These are phyloP conservation scores for Didymella arachidicola DNA, from an alignment of 2,329 filamentous ascomycete species.

Conservation along the genomic window DNA sequence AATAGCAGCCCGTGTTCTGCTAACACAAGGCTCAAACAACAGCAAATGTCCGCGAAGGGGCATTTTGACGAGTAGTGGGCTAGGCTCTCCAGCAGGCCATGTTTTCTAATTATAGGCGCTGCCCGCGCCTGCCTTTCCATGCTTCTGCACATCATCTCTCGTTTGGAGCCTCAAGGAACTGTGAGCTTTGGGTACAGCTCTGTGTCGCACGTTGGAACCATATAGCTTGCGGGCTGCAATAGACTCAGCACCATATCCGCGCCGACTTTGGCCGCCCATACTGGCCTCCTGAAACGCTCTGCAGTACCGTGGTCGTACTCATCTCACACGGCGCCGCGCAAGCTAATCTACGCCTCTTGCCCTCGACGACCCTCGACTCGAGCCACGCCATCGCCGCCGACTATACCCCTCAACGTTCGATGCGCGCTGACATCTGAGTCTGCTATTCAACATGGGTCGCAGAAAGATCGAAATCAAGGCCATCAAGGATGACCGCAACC, in stretches of 20 bases:
- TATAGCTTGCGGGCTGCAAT: conserved; percentile 37
- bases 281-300: conserved; percentile 38
- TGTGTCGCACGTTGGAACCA: conserved; percentile 35
- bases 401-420: conserved; percentile 28
- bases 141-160: conserved; percentile 38
- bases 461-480: conserved; percentile 99
- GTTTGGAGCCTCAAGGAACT: conserved; percentile 38
- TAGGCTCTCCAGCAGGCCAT: conserved; percentile 32
- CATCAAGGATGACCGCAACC: conserved; percentile 98
- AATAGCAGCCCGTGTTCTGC: not conserved
- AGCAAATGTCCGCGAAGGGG: conserved; percentile 24
- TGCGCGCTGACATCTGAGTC: conserved; percentile 40
- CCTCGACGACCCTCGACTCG: conserved; percentile 32
- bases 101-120: conserved; percentile 40
- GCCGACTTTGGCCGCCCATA: conserved; percentile 35
- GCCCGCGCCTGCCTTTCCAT: conserved; percentile 34
- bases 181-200: conserved; percentile 22
- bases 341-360: conserved; percentile 37
- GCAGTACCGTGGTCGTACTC: conserved; percentile 30
- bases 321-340: conserved; percentile 30
- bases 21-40: conserved; percentile 2
- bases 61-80: conserved; percentile 33
- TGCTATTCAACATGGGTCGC: conserved; percentile 75
- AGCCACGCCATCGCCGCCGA: conserved; percentile 26
- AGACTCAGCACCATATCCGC: conserved; percentile 22